Conservation (phyloP, 2,329 filamentous ascomycete species). For the Calonectria henricotiae region DNA sequence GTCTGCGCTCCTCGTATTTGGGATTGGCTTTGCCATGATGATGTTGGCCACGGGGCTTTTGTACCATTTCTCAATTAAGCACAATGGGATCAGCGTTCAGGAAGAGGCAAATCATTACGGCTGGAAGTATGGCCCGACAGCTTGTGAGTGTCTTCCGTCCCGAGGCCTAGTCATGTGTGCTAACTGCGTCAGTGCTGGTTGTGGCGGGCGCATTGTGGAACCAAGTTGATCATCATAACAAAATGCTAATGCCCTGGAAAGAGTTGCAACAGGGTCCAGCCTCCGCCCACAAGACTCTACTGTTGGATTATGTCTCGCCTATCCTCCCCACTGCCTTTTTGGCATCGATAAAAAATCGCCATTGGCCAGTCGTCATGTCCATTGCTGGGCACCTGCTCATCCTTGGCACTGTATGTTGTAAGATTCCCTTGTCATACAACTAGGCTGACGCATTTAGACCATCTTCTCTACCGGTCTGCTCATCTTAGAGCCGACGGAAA, state of each 20-base stretch:
- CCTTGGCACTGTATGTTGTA: constrained; percentile 49
- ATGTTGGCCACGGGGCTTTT: constrained; percentile 44
- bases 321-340: constrained; percentile 47
- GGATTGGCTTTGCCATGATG: constrained; percentile 43
- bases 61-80: constrained; percentile 44
- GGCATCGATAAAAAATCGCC: constrained; percentile 47
- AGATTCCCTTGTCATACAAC: not conserved
- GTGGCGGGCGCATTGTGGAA: constrained; percentile 52
- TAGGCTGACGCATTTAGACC: constrained; percentile 35
- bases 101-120: constrained; percentile 45
- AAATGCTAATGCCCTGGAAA: constrained; percentile 52
- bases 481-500: constrained; percentile 50
- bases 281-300: constrained; percentile 44
- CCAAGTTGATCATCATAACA: constrained; percentile 54
- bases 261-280: constrained; percentile 46
- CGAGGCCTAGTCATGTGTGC: not conserved
- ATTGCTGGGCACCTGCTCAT: constrained; percentile 51
- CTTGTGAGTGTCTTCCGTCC: constrained; percentile 37
- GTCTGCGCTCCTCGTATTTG: constrained; percentile 42
- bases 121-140: constrained; percentile 50
- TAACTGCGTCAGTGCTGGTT: constrained; percentile 47
- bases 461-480: constrained; percentile 55
- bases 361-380: constrained; percentile 48
- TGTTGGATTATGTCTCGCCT: constrained; percentile 55
- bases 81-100: constrained; percentile 45